Base-by-base conservation (phyloP, 2,329 filamentous ascomycete species). In the Onygenales sp. region DNA sequence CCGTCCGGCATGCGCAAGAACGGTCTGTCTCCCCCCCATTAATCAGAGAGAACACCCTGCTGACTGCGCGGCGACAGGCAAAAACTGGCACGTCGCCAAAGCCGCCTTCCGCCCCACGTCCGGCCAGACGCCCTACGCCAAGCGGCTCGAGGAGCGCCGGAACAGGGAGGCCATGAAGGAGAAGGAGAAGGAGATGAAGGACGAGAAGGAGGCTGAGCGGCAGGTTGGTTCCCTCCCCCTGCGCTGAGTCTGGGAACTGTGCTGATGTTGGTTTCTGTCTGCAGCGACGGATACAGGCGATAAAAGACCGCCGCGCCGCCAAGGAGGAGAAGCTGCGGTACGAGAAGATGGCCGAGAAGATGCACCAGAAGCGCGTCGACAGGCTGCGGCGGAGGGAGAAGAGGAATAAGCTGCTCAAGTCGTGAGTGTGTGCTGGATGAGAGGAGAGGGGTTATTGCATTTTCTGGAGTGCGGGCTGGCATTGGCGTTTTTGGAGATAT, bases 281-380 rank as follows among this genome's bases (percentile, higher is more conserved):
- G 7, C 53, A 95, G 88, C 79, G 81, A 66, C 84, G 84, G 61
- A 83, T 93, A 52, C 81, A 91, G 65, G 80, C 80, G 9, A 87
- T 97, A 66, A 91, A 87, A 65, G 89, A 95, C 59, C 91, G 86
- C 72, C 82, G 89, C 61, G 86, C 83, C 17, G 87, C 85, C 51
- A 97, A 96, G 79, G 91, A 89, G 64, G 93, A 97, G 77, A 90
- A 87, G 72, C 89, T 91, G 65, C 79, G 92, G 61, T 97, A 92
- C 68, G 89, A 90, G 70, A 89, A 91, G 77, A 82, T 98, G 82
- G 92, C 90, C 17, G 89, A 90, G 75, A 97, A 93, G 77, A 97
- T 98, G 93, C 92, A 97, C 75, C 84, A 82, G 72, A 97, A 95
- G 79, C 81, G 91, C 57, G 86, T 97, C 10, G 93, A 98, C 74